These are phyloP conservation scores for Phaeoacremonium minimum DNA, from an alignment of 2,329 filamentous ascomycete genomes.

Conservation along the genomic window DNA sequence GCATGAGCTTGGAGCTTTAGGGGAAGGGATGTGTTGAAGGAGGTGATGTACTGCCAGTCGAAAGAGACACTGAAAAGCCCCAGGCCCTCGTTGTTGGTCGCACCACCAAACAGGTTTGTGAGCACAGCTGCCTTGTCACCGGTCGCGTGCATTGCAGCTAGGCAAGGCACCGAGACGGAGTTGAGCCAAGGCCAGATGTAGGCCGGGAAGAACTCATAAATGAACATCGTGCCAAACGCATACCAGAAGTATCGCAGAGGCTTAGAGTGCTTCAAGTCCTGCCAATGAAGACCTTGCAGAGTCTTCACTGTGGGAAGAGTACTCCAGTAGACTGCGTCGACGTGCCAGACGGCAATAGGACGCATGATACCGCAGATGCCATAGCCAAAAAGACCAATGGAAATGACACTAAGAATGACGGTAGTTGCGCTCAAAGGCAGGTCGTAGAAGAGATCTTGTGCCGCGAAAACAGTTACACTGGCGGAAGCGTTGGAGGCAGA, in stretches of 20 bases:
- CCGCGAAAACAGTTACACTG: slow-evolving; percentile 37
- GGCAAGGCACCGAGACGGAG: slow-evolving; percentile 47
- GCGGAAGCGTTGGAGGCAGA: slow-evolving; percentile 45
- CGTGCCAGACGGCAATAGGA: slow-evolving; percentile 50
- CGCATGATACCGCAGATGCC: slow-evolving; percentile 48
- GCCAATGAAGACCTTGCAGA: slow-evolving; percentile 51
- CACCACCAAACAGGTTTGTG: slow-evolving; percentile 46
- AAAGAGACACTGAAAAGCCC: slow-evolving; percentile 43
- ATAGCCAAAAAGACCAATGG: slow-evolving; percentile 52
- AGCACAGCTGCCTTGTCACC: slow-evolving; percentile 36
- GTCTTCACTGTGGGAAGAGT: slow-evolving; percentile 48
- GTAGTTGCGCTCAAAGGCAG: slow-evolving; percentile 38
- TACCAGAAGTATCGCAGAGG: slow-evolving; percentile 50
- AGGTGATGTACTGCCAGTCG: slow-evolving; percentile 57
- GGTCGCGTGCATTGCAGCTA: slow-evolving; percentile 46
- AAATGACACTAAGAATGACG: slow-evolving; percentile 43
- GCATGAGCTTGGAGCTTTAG: slow-evolving; percentile 44
- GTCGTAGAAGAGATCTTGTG: slow-evolving; percentile 48
- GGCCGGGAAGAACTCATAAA: slow-evolving; percentile 49
- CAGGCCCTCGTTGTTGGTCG: slow-evolving; percentile 46
- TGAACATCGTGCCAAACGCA: slow-evolving; percentile 39
- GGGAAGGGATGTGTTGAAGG: slow-evolving; percentile 46
- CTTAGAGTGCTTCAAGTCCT: slow-evolving; percentile 42
- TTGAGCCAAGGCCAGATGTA: slow-evolving; percentile 54
- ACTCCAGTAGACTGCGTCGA: slow-evolving; percentile 53